Percentiles rank a stretch among this genome's conserved stretches.
Evolutionary conservation across 352 stramenopile species (phyloP).

Genomic region (Halophytophthora batemanensis): DNA sequence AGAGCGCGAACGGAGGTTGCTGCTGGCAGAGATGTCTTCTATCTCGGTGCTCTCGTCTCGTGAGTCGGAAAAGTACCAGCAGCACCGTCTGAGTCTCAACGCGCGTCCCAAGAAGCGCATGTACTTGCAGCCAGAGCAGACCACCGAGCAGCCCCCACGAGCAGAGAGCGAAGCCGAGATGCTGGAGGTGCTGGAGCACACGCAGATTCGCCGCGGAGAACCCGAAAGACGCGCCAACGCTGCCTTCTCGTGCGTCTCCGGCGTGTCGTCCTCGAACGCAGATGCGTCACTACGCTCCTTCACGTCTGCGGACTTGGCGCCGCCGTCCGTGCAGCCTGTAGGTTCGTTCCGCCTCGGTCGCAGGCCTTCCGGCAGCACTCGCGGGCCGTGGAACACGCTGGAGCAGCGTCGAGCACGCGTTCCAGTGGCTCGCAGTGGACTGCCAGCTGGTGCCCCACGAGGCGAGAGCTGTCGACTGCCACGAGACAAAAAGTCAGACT

Average conservation of each 20-base stretch:
- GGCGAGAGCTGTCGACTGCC: constrained; percentile 29
- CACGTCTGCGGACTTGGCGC: constrained; percentile 39
- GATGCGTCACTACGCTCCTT: constrained; percentile 46
- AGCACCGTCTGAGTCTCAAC: constrained; percentile 55
- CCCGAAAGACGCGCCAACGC: too few relatives aligned
- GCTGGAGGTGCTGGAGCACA: constrained; percentile 65
- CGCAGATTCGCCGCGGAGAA: constrained; percentile 28
- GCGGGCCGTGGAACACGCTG: too few relatives aligned
- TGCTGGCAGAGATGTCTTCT: constrained; percentile 40
- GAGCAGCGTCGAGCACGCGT: constrained; percentile 11
- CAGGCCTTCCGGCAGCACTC: constrained; percentile 26
- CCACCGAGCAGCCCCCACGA: too few relatives aligned
- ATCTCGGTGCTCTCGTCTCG: constrained; percentile 68
- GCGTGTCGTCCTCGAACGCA: constrained; percentile 37
- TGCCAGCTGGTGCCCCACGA: constrained; percentile 12
- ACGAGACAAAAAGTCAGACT: constrained; percentile 12
- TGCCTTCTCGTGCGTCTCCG: constrained; percentile 22
- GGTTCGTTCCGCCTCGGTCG: constrained; percentile 24
- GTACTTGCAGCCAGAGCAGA: constrained; percentile 16
- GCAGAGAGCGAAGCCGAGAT: constrained; percentile 16
- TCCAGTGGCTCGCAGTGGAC: constrained; percentile 12
- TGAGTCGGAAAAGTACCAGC: constrained; percentile 70
- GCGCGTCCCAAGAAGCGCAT: constrained; percentile 25
- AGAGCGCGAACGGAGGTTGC: constrained; percentile 18
- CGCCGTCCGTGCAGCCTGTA: constrained; percentile 24